These are phyloP conservation scores for Nakazawaea siamensis DNA, from an alignment of 805 yeast genomes.

Conservation along the genomic window DNA sequence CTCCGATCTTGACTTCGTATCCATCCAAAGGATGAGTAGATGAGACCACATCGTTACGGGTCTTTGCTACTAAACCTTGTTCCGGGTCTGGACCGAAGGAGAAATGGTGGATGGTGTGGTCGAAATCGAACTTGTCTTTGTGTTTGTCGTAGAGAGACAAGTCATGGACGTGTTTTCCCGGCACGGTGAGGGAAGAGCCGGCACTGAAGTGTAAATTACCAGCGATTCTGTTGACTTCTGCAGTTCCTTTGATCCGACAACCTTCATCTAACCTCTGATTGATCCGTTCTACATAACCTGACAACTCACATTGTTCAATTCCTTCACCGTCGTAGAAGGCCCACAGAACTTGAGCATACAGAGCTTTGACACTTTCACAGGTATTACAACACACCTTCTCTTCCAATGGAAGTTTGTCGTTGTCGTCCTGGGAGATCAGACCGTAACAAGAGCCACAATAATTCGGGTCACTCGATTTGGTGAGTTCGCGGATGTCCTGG, in stretches of 20 bases:
- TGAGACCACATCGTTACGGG: constrained; percentile 21
- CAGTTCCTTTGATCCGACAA: constrained; percentile 75
- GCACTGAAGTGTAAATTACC: constrained; percentile 97
- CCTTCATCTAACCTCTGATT: constrained; percentile 67
- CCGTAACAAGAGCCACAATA: constrained; percentile 94
- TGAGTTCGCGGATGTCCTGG: constrained; percentile 17
- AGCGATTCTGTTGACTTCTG: constrained; percentile 73
- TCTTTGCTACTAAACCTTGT: constrained; percentile 11
- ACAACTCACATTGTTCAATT: constrained; percentile 84
- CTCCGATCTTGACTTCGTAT: constrained; percentile 26
- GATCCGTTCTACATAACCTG: constrained; percentile 69
- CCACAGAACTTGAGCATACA: constrained; percentile 77
- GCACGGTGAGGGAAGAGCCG: constrained; percentile 61
- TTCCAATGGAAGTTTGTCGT: constrained; percentile 27
- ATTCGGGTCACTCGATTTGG: constrained; percentile 19
- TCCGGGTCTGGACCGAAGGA: constrained; percentile 67
- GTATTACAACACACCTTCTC: constrained; percentile 70
- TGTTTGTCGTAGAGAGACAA: constrained; percentile 58
- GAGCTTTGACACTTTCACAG: constrained; percentile 73
- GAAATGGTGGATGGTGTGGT: constrained; percentile 72
- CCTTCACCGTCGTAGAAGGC: constrained; percentile 83
- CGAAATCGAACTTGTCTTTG: constrained; percentile 55
- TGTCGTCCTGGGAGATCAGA: constrained; percentile 51
- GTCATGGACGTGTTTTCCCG: constrained; percentile 76
- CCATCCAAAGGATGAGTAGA: constrained; percentile 68